A percentile compares a stretch with the other conserved stretches of the same genome.
Conservation (phyloP, 2,329 filamentous ascomycete species). For the Aspergillus terreus region DNA sequence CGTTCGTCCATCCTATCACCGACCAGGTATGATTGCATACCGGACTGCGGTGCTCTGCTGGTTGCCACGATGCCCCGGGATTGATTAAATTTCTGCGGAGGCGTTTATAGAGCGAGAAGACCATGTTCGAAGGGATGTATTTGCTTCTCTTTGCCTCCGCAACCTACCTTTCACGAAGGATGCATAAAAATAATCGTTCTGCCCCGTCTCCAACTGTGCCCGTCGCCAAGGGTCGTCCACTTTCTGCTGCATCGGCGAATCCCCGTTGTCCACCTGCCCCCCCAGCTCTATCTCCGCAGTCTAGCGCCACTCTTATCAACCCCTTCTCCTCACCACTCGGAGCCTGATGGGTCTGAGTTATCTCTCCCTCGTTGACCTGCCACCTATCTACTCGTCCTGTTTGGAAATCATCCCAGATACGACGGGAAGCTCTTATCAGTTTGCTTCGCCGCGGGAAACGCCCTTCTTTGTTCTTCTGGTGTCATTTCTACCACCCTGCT, state of each 20-base stretch:
- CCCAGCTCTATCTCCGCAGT: slow-evolving; percentile 21
- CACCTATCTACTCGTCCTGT: slow-evolving; percentile 10
- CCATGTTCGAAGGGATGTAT: not conserved
- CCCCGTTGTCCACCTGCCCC: slow-evolving; percentile 17
- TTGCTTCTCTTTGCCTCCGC: slow-evolving; percentile 4
- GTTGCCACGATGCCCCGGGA: not conserved
- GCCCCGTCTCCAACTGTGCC: slow-evolving; percentile 9
- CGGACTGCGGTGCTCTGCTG: not conserved
- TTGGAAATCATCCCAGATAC: slow-evolving; percentile 5
- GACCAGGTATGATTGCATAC: not conserved
- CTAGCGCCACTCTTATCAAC: slow-evolving; percentile 20
- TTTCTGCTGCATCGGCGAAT: slow-evolving; percentile 20
- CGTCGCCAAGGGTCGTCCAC: slow-evolving; percentile 8
- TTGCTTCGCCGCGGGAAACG: not conserved
- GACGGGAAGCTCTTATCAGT: slow-evolving; percentile 14
- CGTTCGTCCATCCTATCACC: slow-evolving; percentile 3
- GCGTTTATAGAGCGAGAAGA: not conserved
- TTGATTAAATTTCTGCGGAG: not conserved
- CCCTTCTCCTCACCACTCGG: slow-evolving; percentile 20
- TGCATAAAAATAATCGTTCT: slow-evolving; percentile 9
- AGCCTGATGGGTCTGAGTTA: slow-evolving; percentile 14
- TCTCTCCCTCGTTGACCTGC: slow-evolving; percentile 13
- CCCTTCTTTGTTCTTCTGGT: not conserved
- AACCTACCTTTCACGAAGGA: slow-evolving; percentile 11
- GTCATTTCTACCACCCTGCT: not conserved